A percentile compares a stretch with the other conserved stretches of the same genome.
Evolutionary conservation across 2,329 filamentous ascomycete genomes (phyloP).

Genomic region (Gremmenia infestans): DNA sequence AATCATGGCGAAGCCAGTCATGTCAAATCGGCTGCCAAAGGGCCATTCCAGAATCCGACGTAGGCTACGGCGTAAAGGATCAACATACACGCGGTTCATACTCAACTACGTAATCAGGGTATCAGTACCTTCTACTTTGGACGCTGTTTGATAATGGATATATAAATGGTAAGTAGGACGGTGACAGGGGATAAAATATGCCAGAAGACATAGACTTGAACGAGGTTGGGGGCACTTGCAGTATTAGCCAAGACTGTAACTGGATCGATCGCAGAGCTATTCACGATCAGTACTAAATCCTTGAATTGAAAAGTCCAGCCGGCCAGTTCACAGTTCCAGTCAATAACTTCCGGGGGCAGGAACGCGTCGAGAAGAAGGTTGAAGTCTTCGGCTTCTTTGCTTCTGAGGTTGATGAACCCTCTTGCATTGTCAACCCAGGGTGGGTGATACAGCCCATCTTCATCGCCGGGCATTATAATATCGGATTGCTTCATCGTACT

Average conservation of each 20-base stretch:
- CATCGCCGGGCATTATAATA: background rate
- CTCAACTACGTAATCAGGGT: background rate
- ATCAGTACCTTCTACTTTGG: too few species aligned
- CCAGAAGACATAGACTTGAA: too few species aligned
- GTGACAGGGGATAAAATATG: too few species aligned
- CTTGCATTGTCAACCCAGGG: background rate
- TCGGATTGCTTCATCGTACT: too few species aligned
- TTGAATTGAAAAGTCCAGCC: constrained; percentile 12
- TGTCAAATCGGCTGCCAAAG: background rate
- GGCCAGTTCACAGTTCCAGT: constrained; percentile 7
- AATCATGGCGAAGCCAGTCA: constrained; percentile 7
- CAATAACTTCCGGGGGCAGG: background rate
- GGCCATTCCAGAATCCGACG: background rate
- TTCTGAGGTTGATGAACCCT: constrained; percentile 6
- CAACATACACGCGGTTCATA: constrained; percentile 4
- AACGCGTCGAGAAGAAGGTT: constrained; percentile 3
- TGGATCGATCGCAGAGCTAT: background rate
- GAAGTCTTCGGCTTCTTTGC: constrained; percentile 9
- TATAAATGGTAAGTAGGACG: too few species aligned
- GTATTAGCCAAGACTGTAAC: background rate
- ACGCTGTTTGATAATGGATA: too few species aligned
- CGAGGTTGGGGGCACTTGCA: too few species aligned
- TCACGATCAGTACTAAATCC: constrained; percentile 5
- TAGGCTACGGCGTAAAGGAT: constrained; percentile 4
- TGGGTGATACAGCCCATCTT: background rate